Evolutionary conservation across 345 rosid species (phyloP).

Genomic region (Pistacia atlantica): DNA sequence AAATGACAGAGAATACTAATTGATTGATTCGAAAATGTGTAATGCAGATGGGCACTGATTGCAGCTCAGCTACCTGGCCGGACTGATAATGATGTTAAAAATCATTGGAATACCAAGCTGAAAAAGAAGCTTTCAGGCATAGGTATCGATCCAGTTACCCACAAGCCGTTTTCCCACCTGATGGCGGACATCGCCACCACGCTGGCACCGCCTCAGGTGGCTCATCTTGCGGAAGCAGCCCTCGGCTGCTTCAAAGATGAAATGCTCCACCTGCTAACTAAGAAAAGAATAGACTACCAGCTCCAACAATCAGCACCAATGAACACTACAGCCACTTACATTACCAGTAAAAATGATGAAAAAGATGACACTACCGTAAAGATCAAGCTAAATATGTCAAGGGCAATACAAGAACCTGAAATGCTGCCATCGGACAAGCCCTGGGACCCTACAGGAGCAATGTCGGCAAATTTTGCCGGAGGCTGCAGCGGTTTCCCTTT

Average conservation of each 20-base stretch:
- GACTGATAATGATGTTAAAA: constrained; percentile 90
- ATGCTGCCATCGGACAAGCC: constrained; percentile 42
- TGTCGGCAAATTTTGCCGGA: constrained; percentile 41
- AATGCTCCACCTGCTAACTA: constrained; percentile 95
- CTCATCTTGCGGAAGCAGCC: constrained; percentile 94
- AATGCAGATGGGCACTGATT: constrained; percentile 77
- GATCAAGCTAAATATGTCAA: constrained; percentile 62
- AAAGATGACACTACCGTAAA: constrained; percentile 55
- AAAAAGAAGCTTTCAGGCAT: constrained; percentile 93
- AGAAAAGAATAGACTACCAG: constrained; percentile 86
- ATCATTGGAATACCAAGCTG: constrained; percentile 94
- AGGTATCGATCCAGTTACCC: constrained; percentile 95
- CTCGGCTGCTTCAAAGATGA: constrained; percentile 98
- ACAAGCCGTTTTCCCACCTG: constrained; percentile 97
- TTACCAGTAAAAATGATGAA: constrained; percentile 41
- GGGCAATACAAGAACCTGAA: constrained; percentile 63
- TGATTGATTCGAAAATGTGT: neutral
- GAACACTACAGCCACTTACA: constrained; percentile 37
- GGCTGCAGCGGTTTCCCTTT: constrained; percentile 36
- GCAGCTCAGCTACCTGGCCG: constrained; percentile 97
- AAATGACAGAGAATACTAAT: neutral
- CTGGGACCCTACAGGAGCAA: constrained; percentile 36
- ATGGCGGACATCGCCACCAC: constrained; percentile 98
- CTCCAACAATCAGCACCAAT: constrained; percentile 47
- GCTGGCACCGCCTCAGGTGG: constrained; percentile 86